phyloP scores from a whole-genome alignment of 2,329 filamentous ascomycete genomes.

The Microascus cirrosus region DNA sequence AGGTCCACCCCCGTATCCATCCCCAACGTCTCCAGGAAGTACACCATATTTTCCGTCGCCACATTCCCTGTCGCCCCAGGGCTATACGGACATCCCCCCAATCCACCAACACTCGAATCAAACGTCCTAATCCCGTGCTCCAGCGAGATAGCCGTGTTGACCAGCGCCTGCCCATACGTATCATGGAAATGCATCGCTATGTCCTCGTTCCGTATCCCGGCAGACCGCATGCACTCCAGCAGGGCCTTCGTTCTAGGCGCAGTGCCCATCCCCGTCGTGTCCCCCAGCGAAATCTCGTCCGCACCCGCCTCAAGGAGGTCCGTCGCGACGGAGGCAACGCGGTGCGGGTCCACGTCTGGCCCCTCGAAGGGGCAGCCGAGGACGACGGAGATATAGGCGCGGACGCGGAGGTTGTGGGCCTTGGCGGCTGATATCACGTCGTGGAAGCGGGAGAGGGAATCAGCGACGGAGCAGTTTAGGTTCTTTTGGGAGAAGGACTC shows the following conservation, averaged over 20 bases:
- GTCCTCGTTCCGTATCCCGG: constrained; percentile 57
- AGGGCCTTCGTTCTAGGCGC: constrained; percentile 57
- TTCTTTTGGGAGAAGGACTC: constrained; percentile 74
- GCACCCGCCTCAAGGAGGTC: constrained; percentile 75
- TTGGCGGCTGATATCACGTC: constrained; percentile 61
- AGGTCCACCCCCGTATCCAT: constrained; percentile 64
- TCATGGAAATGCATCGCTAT: constrained; percentile 83
- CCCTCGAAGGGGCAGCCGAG: constrained; percentile 71
- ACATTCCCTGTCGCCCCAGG: constrained; percentile 82
- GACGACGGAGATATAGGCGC: constrained; percentile 72
- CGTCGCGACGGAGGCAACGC: constrained; percentile 54
- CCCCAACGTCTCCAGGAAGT: constrained; percentile 63
- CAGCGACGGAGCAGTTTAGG: constrained; percentile 68
- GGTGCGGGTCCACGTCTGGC: constrained; percentile 49
- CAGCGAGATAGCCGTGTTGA: constrained; percentile 67
- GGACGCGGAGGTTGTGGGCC: constrained; percentile 52
- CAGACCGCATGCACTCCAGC: constrained; percentile 51
- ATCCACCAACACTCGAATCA: constrained; percentile 67
- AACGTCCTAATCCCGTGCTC: constrained; percentile 70
- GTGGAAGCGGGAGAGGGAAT: constrained; percentile 59
- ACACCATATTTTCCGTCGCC: constrained; percentile 73
- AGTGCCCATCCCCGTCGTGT: constrained; percentile 86
- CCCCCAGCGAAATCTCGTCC: constrained; percentile 81
- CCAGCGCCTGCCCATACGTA: constrained; percentile 76
- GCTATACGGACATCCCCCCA: constrained; percentile 78